Evolutionary conservation across 2,329 filamentous ascomycete genomes (phyloP).

Genomic region (Alternaria novae-zelandiae): DNA sequence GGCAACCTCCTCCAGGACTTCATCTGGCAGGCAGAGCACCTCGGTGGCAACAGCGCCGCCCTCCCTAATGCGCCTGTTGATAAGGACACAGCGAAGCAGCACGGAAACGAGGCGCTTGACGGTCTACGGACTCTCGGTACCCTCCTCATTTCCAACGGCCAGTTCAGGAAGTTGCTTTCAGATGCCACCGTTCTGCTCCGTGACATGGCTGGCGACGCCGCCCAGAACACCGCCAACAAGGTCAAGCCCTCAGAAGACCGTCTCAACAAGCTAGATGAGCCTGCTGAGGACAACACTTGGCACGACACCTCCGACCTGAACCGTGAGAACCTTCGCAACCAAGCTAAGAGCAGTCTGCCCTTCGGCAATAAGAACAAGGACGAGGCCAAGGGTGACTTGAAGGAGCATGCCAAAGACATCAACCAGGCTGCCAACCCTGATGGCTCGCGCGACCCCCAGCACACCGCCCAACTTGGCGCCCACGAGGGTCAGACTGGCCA

Average conservation of each 20-base stretch:
- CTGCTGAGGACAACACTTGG: conserved; percentile 92
- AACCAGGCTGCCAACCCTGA: conserved; percentile 63
- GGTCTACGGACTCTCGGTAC: conserved; percentile 88
- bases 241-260: conserved; percentile 81
- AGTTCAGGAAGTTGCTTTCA: conserved; percentile 86
- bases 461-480: conserved; percentile 60
- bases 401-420: conserved; percentile 64
- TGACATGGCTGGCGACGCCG: conserved; percentile 91
- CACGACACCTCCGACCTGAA: conserved; percentile 83
- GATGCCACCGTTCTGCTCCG: conserved; percentile 83
- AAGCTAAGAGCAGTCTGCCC: conserved; percentile 66
- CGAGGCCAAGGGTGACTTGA: conserved; percentile 58
- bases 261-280: conserved; percentile 76
- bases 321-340: conserved; percentile 71
- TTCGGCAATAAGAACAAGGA: conserved; percentile 62
- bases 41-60: conserved; percentile 67
- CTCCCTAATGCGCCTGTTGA: conserved; percentile 71
- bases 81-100: conserved; percentile 79
- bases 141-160: conserved; percentile 91
- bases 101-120: conserved; percentile 82
- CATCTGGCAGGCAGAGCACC: conserved; percentile 87
- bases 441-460: conserved; percentile 61
- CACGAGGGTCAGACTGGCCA: conserved; percentile 57
- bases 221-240: conserved; percentile 74
- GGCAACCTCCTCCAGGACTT: conserved; percentile 96